phyloP scores from a whole-genome alignment of 768 basidiomycete genomes.

The Infundibulicybe gibba region DNA sequence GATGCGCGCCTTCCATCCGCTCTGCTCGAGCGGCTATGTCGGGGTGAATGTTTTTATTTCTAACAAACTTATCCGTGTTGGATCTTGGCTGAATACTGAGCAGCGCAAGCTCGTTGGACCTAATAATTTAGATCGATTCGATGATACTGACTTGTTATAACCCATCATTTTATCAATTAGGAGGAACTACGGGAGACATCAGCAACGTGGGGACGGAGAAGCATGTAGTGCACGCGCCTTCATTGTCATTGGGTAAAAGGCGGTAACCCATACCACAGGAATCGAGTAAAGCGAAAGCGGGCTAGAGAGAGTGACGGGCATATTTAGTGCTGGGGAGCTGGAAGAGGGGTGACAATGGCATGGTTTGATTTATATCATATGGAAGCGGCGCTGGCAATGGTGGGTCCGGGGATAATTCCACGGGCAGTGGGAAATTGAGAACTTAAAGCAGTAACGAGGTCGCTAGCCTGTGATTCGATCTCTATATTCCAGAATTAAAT shows the following conservation, averaged over 20 bases:
- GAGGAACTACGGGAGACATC: not conserved
- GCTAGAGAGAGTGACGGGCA: constrained; percentile 10
- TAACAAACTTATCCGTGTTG: constrained; percentile 2
- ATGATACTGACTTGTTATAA: constrained; percentile 15
- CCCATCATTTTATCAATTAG: constrained; percentile 10
- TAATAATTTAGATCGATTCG: not conserved
- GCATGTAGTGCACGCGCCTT: constrained; percentile 18
- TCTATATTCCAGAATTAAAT: no score
- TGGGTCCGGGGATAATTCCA: no score
- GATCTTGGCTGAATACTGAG: no score
- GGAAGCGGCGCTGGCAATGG: no score
- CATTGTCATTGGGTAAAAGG: constrained; percentile 24
- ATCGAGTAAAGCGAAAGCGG: constrained; percentile 34
- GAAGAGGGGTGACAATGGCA: no score
- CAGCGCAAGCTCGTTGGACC: no score
- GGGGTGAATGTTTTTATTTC: constrained; percentile 10
- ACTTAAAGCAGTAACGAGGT: no score
- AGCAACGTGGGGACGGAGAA: not conserved
- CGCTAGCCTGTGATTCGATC: no score
- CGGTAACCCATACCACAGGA: constrained; percentile 28
- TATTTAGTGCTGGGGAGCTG: not conserved
- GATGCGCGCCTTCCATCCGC: constrained; percentile 18
- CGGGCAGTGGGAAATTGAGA: no score
- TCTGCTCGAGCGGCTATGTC: constrained; percentile 12
- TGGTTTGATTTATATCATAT: no score